These are phyloP conservation scores for Phallus indusiatus DNA, from an alignment of 768 basidiomycete genomes.

Conservation along the genomic window DNA sequence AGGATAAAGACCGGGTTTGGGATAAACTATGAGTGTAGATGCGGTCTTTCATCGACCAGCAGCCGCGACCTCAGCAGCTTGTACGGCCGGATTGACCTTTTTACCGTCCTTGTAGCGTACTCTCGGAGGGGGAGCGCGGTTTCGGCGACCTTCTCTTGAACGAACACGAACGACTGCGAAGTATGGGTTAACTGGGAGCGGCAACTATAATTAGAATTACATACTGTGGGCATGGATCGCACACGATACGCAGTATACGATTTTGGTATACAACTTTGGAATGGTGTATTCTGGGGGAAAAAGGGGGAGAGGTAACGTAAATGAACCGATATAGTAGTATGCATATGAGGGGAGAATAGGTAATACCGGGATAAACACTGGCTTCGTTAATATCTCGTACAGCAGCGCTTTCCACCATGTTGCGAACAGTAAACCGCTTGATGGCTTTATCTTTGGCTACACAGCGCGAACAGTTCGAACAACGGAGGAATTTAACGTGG, in stretches of 20 bases:
- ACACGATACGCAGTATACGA: slow-evolving; percentile 97
- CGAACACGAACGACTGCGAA: slow-evolving; percentile 92
- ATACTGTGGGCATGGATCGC: slow-evolving; percentile 97
- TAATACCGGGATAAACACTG: slow-evolving; percentile 82
- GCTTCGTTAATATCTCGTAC: slow-evolving; percentile 97
- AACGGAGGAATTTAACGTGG: slow-evolving; percentile 89
- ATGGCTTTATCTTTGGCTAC: slow-evolving; percentile 99
- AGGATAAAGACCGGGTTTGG: too few species aligned
- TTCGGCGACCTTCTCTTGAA: slow-evolving; percentile 89
- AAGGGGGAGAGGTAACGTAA: background rate
- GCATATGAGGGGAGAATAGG: slow-evolving; percentile 6
- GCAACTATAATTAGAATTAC: slow-evolving; percentile 20
- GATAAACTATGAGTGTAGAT: background rate
- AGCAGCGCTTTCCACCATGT: slow-evolving; percentile 99
- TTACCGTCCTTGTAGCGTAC: slow-evolving; percentile 93
- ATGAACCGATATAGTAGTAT: background rate
- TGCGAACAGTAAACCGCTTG: slow-evolving; percentile 98
- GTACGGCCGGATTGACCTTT: slow-evolving; percentile 94
- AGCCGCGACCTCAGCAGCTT: slow-evolving; percentile 84
- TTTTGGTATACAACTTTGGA: slow-evolving; percentile 98
- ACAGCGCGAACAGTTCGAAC: slow-evolving; percentile 99
- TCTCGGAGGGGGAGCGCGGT: slow-evolving; percentile 95
- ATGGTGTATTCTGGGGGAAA: slow-evolving; percentile 72
- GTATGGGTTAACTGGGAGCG: background rate
- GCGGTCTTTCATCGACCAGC: slow-evolving; percentile 25